phyloP scores from a whole-genome alignment of 106 monocot species.

The Hemerocallis citrina region DNA sequence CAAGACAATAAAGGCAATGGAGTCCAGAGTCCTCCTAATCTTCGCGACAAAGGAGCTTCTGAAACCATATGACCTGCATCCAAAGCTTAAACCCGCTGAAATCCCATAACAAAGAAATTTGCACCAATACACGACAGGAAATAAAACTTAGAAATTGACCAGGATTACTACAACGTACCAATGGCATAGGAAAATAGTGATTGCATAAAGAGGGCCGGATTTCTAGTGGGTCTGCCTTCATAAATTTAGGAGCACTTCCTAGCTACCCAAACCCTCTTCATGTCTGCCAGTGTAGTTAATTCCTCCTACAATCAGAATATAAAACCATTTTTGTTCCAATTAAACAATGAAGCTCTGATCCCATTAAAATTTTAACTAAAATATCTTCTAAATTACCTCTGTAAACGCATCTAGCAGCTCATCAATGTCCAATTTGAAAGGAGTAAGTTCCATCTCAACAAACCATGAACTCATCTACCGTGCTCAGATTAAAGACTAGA shows the following conservation, averaged over 20 bases:
- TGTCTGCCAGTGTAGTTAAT: constrained; percentile 30
- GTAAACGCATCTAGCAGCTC: constrained; percentile 53
- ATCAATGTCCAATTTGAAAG: constrained; percentile 71
- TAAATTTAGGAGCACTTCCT: constrained; percentile 68
- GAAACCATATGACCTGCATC: constrained; percentile 72
- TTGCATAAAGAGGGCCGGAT: constrained; percentile 68
- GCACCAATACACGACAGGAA: no score
- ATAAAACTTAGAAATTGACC: no score
- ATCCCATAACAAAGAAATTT: no score
- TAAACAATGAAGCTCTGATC: no score
- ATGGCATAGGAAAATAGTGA: constrained; percentile 61
- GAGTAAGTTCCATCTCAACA: constrained; percentile 37
- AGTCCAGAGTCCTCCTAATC: constrained; percentile 84
- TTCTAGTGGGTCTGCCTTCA: constrained; percentile 40
- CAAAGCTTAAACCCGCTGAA: no score
- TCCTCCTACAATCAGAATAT: no score
- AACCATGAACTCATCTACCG: no score
- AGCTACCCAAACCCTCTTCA: constrained; percentile 60
- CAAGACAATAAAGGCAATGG: constrained; percentile 93
- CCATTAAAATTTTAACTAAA: no score
- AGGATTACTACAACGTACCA: constrained; percentile 25
- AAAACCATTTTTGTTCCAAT: no score
- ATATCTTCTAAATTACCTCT: constrained; percentile 20
- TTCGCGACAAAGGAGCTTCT: constrained; percentile 30
- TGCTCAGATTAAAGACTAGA: no score